phyloP scores from a whole-genome alignment of 2,329 filamentous ascomycete genomes.

The Aspergillus neoniger region DNA sequence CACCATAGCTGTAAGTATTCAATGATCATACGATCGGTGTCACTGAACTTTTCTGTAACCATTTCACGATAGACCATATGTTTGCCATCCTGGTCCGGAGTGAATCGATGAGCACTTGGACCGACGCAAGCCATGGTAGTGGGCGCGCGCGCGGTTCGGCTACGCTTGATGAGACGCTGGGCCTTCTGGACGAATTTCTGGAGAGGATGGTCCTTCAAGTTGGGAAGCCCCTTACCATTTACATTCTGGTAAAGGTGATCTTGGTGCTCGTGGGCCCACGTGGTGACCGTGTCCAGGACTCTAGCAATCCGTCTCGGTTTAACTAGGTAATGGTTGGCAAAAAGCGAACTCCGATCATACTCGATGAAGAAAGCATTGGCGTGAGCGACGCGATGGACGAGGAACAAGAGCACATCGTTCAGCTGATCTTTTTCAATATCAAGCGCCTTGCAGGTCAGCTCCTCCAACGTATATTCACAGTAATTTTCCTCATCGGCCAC shows the following conservation, averaged over 20 bases:
- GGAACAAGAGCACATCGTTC: conserved; percentile 35
- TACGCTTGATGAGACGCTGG: conserved; percentile 43
- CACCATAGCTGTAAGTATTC: conserved; percentile 57
- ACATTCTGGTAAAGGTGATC: conserved; percentile 32
- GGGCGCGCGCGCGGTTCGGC: conserved; percentile 45
- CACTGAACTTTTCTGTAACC: conserved; percentile 47
- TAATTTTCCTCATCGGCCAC: conserved; percentile 42
- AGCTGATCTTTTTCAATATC: conserved; percentile 32
- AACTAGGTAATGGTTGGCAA: conserved; percentile 48
- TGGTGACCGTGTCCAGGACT: conserved; percentile 52
- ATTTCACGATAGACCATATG: conserved; percentile 34
- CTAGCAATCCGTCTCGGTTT: conserved; percentile 54
- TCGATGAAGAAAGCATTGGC: conserved; percentile 38
- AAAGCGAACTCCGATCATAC: conserved; percentile 35
- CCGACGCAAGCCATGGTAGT: conserved; percentile 46
- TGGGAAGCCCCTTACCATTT: conserved; percentile 28
- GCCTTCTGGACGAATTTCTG: conserved; percentile 49
- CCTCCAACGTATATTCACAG: conserved; percentile 36
- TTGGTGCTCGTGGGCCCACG: conserved; percentile 59
- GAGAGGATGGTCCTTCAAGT: conserved; percentile 40
- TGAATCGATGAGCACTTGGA: conserved; percentile 38
- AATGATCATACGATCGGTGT: conserved; percentile 55
- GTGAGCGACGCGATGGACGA: conserved; percentile 37
- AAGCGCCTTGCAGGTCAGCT: conserved; percentile 41
- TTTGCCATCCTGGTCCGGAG: conserved; percentile 30